Conservation (phyloP, 805 yeast species). For the Zygosaccharomyces siamensis region DNA sequence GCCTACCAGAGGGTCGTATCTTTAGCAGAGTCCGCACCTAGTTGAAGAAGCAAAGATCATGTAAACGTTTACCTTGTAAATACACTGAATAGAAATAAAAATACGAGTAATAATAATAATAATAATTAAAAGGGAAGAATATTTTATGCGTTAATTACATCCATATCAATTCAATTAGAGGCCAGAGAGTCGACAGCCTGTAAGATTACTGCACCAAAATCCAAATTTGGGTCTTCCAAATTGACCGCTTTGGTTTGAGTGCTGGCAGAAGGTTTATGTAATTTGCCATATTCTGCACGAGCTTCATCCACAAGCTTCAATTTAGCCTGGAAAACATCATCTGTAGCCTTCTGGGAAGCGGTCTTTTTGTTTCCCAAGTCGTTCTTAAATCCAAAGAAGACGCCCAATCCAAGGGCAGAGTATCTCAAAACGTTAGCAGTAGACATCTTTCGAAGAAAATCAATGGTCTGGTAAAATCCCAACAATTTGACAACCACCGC, state of each 20-base stretch:
- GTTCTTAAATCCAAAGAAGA: conserved; percentile 83
- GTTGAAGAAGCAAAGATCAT: background rate
- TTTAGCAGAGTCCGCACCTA: conserved; percentile 57
- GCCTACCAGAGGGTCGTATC: conserved; percentile 69
- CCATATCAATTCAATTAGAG: conserved; percentile 13
- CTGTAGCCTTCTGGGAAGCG: conserved; percentile 55
- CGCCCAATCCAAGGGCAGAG: conserved; percentile 84
- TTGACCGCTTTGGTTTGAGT: conserved; percentile 50
- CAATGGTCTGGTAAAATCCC: background rate
- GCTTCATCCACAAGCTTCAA: conserved; percentile 81
- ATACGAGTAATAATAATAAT: background rate
- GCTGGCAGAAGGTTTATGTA: conserved; percentile 45
- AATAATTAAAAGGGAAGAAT: conserved; percentile 1
- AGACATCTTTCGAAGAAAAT: conserved; percentile 36
- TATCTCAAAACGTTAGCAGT: conserved; percentile 75
- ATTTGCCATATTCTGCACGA: conserved; percentile 77
- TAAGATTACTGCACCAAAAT: conserved; percentile 66
- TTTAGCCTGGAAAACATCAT: conserved; percentile 55
- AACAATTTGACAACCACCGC: background rate
- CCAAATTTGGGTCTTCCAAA: conserved; percentile 87
- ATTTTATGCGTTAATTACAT: conserved; percentile 1
- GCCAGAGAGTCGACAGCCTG: conserved; percentile 55
- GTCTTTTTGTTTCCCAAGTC: conserved; percentile 61
- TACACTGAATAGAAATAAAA: background rate
- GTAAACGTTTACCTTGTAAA: conserved; percentile 2